These are phyloP conservation scores for Claviceps sp. DNA, from an alignment of 2,329 filamentous ascomycete genomes.

Conservation along the genomic window DNA sequence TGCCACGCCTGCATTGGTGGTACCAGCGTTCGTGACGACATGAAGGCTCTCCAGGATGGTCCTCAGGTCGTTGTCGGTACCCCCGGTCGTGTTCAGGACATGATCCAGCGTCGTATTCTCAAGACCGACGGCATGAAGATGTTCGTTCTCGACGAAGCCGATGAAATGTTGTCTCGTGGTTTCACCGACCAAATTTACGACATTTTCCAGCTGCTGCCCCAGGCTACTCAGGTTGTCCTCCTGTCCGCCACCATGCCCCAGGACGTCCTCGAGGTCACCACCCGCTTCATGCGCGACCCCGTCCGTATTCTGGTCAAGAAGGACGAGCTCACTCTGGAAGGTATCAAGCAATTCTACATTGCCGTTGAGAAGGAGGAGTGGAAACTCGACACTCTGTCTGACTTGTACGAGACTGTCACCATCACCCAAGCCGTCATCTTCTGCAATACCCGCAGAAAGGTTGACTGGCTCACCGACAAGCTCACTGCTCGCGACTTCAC, in stretches of 20 bases:
- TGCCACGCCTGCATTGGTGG: constrained; percentile 99
- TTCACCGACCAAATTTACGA: constrained; percentile 99
- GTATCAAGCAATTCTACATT: constrained; percentile 99
- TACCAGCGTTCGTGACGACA: constrained; percentile 95
- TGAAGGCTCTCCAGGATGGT: constrained; percentile 92
- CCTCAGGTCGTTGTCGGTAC: constrained; percentile 97
- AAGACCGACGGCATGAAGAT: constrained; percentile 99
- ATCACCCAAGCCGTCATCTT: constrained; percentile 99
- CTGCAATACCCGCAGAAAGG: constrained; percentile 99
- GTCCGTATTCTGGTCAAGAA: constrained; percentile 99
- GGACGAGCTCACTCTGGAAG: constrained; percentile 97
- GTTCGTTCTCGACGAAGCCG: constrained; percentile 98
- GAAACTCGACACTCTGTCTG: constrained; percentile 98
- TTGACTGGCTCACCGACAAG: constrained; percentile 99
- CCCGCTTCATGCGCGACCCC: constrained; percentile 99
- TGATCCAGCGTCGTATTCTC: constrained; percentile 96
- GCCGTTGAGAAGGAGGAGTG: constrained; percentile 99
- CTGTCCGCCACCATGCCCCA: constrained; percentile 98
- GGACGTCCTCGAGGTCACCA: constrained; percentile 97
- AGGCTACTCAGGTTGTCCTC: constrained; percentile 96
- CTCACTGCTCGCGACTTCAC: constrained; percentile 97
- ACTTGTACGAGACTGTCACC: constrained; percentile 98
- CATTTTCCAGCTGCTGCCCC: constrained; percentile 97
- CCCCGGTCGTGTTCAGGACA: constrained; percentile 95
- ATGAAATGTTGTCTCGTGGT: constrained; percentile 98